Evolutionary conservation across 352 stramenopile genomes (phyloP), one percentile per base, ranked within the genome.

Genomic region (Albugo candida): DNA sequence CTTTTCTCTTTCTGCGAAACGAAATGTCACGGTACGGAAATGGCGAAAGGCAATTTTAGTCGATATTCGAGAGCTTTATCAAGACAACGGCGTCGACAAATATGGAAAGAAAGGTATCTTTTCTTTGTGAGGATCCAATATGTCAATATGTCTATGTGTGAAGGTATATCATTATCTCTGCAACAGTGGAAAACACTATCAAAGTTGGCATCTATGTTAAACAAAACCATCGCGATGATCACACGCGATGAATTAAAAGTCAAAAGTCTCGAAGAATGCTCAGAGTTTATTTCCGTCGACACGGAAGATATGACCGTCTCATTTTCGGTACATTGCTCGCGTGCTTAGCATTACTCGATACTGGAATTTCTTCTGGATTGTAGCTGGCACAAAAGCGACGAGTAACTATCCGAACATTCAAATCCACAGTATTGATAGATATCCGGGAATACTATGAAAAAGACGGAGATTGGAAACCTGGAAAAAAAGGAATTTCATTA

Each of bases 401-500:
- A 2, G 49, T 67, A 13, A 75, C 62, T 0, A 53, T 77, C 14
- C 64, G 66, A 2, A 70, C 58, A 52, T 81, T 83, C 41, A 59
- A 62, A 21, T 53, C 58, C 1, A 53, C 43, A 4, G 61, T 80
- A 11, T 52, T 85, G 21, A 59, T 86, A 6, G 69, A 88, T 36
- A 24, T 86, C 0, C 69, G 76, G n/a, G 73, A 86, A 51, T 86
- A 64, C 44, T 86, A 86, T 37, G 65, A 83, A 14, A 48, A 74
- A 48, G 55, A 78, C 17, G 62, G 63, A 3, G 50, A 65, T 19
- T 44, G 53, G 20, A 81, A 77, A 47, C 76, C 76, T 36, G 69
- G 71, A n/a, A 81, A 80, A 41, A 86, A 88, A 51, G 73, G 73
- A 11, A 82, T 88, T 27, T 76, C 75, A 19, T 58, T 88, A 11